Evolutionary conservation across 2,329 filamentous ascomycete genomes (phyloP), one percentile per base, ranked within the genome.

Genomic region (Colletotrichum karsti): DNA sequence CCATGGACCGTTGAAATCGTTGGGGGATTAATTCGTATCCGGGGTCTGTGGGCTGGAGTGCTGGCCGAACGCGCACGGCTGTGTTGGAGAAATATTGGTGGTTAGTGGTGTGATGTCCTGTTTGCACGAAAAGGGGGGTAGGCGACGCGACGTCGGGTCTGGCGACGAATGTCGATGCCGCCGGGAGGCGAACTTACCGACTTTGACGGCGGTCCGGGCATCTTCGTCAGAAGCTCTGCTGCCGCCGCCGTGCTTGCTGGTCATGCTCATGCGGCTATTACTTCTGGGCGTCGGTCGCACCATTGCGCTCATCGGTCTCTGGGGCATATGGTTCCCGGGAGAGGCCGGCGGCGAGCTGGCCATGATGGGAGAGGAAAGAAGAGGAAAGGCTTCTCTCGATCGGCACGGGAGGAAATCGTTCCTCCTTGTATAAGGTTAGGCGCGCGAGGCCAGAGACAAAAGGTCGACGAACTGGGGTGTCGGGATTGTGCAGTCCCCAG

Each of bases 21-120:
- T 97, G 95, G 13, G 96, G 96, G 65, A 99, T 96, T 72, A 98
- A 89, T 71, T 99, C 96, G 83, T 88, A 99, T 70, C 95, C 95
- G 6, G 96, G 96, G 79, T 99, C 96, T 72, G 88, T 88, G 6
- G 94, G 85, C 73, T 91, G 90, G 64, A 98, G 86, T 60, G 95
- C 92, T 54, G 96, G 96, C 74, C 96, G 93, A 54, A 98, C 92
- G 78, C 96, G 94, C 74, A 99, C 94, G 78, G 92, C 96, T 98
- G 48, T 18, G n/a, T 39, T 22, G 24, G 9, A 13, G 30, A 20
- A 60, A 30, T 24, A 20, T n/a, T 13, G 5, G 12, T 33, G 50
- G 65, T 71, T 61, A 72, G 71, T 54, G 60, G 28, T 60, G 53
- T 30, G 44, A 60, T 56, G 44, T 22, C 18, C 28, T n/a, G 51